Conservation (phyloP, 2,329 filamentous ascomycete species). For the Aspergillus aculeatus region DNA sequence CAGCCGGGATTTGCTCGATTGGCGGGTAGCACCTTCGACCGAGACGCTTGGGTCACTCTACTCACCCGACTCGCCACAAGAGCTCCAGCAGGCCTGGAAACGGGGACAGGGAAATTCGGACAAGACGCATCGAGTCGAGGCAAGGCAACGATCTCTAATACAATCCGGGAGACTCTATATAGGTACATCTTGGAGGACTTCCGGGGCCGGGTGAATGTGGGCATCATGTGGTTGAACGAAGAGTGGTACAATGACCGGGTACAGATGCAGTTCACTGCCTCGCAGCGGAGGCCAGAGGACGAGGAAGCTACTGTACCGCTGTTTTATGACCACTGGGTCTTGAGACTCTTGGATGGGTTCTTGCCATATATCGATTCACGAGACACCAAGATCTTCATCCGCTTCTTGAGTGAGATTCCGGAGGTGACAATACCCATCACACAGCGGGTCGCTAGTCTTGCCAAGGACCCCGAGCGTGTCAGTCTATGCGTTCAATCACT, state of each 20-base stretch:
- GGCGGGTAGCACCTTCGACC: slow-evolving; percentile 78
- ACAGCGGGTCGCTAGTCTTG: slow-evolving; percentile 64
- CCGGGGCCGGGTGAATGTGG: slow-evolving; percentile 80
- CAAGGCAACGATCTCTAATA: slow-evolving; percentile 51
- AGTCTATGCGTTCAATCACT: slow-evolving; percentile 58
- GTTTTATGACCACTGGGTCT: slow-evolving; percentile 76
- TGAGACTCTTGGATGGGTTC: slow-evolving; percentile 84
- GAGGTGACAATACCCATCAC: slow-evolving; percentile 72
- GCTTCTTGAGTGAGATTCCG: slow-evolving; percentile 89
- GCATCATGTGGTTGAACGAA: slow-evolving; percentile 91
- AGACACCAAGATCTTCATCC: slow-evolving; percentile 78
- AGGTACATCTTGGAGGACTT: slow-evolving; percentile 90
- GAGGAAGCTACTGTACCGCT: slow-evolving; percentile 47
- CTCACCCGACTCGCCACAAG: slow-evolving; percentile 82
- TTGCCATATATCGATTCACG: slow-evolving; percentile 86
- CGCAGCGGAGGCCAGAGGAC: slow-evolving; percentile 43
- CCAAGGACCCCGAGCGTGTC: slow-evolving; percentile 63
- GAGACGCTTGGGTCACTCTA: slow-evolving; percentile 88
- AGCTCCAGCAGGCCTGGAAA: slow-evolving; percentile 67
- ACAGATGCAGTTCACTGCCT: slow-evolving; percentile 46
- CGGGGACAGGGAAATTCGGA: slow-evolving; percentile 35
- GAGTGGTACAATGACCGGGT: slow-evolving; percentile 94
- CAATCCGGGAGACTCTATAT: slow-evolving; percentile 77
- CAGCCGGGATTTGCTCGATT: slow-evolving; percentile 76
- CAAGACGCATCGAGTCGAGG: slow-evolving; percentile 22